Percentiles rank a stretch among this genome's conserved stretches.
These are phyloP conservation scores for Termitomyces sp. DNA, from an alignment of 1,284 basidiomycete genomes.

Conservation along the genomic window DNA sequence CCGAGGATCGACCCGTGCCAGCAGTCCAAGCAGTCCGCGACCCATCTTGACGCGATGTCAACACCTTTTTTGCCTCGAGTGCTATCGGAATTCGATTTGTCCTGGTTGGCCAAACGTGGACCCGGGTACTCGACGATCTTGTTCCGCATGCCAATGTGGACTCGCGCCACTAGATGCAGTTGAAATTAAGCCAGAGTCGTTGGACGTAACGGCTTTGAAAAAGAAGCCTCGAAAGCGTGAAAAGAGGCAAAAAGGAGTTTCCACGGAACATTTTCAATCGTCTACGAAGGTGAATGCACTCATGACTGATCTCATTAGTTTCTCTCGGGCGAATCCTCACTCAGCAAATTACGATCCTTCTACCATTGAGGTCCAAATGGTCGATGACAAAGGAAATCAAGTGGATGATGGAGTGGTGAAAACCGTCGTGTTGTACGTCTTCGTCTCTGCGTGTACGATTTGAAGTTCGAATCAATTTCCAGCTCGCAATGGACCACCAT, in stretches of 20 bases:
- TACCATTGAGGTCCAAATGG: constrained; percentile 65
- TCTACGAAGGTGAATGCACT: constrained; percentile 86
- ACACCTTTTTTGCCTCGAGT: constrained; percentile 84
- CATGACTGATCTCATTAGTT: constrained; percentile 67
- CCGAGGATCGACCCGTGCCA: constrained; percentile 64
- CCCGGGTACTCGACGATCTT: constrained; percentile 54
- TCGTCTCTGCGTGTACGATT: neutral
- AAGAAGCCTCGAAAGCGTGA: constrained; percentile 68
- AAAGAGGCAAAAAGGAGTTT: constrained; percentile 55
- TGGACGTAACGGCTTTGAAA: constrained; percentile 40
- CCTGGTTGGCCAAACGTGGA: constrained; percentile 75
- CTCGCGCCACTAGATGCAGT: constrained; percentile 67
- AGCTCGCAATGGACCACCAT: constrained; percentile 96
- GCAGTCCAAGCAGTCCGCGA: constrained; percentile 53
- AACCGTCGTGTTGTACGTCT: constrained; percentile 86
- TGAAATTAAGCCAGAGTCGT: constrained; percentile 57
- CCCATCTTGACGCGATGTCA: constrained; percentile 87
- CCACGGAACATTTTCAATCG: constrained; percentile 59
- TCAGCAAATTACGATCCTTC: constrained; percentile 80
- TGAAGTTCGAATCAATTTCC: constrained; percentile 8
- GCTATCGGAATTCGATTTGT: constrained; percentile 74
- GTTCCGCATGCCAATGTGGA: constrained; percentile 69
- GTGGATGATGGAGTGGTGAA: constrained; percentile 69
- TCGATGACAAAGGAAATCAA: constrained; percentile 69
- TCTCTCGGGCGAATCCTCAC: constrained; percentile 76